phyloP scores from a whole-genome alignment of 208 protist genomes.

The Angomonas desouzai region DNA sequence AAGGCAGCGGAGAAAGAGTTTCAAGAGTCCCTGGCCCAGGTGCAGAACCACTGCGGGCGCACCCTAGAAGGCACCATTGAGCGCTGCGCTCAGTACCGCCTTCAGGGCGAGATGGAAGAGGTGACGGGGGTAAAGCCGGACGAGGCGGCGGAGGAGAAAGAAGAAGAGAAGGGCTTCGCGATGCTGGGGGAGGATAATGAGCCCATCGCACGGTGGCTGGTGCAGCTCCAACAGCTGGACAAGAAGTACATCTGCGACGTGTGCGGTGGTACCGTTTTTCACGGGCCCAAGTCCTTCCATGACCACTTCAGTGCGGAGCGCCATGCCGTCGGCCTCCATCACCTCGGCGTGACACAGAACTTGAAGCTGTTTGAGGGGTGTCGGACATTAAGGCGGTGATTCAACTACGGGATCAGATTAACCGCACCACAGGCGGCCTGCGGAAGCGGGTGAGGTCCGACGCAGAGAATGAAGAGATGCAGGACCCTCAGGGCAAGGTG shows the following conservation, averaged over 20 bases:
- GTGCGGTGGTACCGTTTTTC: slow-evolving; percentile 84
- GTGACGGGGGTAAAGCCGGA: not conserved
- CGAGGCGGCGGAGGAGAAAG: not conserved
- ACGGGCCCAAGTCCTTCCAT: slow-evolving; percentile 79
- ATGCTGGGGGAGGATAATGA: slow-evolving; percentile 75
- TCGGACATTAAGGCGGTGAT: slow-evolving; percentile 70
- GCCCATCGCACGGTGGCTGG: slow-evolving; percentile 76
- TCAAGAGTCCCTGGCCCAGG: slow-evolving; percentile 48
- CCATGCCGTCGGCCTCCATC: slow-evolving; percentile 75
- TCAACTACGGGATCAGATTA: slow-evolving; percentile 62
- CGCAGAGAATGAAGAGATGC: slow-evolving; percentile 74
- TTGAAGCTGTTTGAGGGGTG: slow-evolving; percentile 74
- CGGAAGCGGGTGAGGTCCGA: slow-evolving; percentile 70
- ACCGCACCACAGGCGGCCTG: slow-evolving; percentile 22
- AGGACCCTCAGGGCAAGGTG: slow-evolving; percentile 79
- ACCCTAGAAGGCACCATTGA: slow-evolving; percentile 76
- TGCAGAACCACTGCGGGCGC: slow-evolving; percentile 33
- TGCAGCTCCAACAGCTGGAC: slow-evolving; percentile 77
- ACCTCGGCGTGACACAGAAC: slow-evolving; percentile 62
- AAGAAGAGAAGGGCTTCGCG: slow-evolving; percentile 25
- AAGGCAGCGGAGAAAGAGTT: slow-evolving; percentile 60
- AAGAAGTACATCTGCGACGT: slow-evolving; percentile 82
- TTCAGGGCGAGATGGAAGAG: slow-evolving; percentile 16
- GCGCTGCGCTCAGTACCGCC: slow-evolving; percentile 63
- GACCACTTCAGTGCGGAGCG: slow-evolving; percentile 84